Conservation (phyloP, 495 filamentous ascomycete species). For the Daldinia vernicosa region DNA sequence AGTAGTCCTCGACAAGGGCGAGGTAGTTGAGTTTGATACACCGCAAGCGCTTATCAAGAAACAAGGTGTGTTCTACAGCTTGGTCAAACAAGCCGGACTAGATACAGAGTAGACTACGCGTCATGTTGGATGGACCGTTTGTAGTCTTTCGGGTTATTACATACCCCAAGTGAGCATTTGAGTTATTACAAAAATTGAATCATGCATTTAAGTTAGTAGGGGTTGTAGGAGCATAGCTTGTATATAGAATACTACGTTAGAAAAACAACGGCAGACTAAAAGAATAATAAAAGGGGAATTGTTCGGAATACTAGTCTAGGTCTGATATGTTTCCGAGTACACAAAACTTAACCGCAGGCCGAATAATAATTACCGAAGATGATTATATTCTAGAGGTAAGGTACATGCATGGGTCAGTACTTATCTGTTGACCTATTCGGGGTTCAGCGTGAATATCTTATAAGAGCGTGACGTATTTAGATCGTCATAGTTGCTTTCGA, state of each 20-base stretch:
- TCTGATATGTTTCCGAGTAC: not conserved
- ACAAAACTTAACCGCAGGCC: not conserved
- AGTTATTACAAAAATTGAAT: slow-evolving; percentile 8
- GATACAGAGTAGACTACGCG: slow-evolving; percentile 43
- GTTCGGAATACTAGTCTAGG: not conserved
- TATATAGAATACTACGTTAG: not conserved
- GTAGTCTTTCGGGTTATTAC: slow-evolving; percentile 11
- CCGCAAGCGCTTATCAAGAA: slow-evolving; percentile 55
- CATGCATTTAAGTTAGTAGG: not conserved
- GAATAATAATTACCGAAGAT: not conserved
- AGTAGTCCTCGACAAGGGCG: slow-evolving; percentile 72
- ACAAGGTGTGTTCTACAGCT: slow-evolving; percentile 55
- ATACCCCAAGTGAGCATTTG: slow-evolving; percentile 17
- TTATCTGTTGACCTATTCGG: too few relatives aligned
- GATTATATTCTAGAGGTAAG: not conserved
- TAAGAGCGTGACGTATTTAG: not conserved
- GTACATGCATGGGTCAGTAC: not conserved
- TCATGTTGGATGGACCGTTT: slow-evolving; percentile 9
- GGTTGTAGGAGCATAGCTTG: not conserved
- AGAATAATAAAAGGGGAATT: not conserved
- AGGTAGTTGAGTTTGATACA: slow-evolving; percentile 60
- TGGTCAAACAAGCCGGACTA: slow-evolving; percentile 60
- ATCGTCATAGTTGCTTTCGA: not conserved
- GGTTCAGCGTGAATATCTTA: not conserved
- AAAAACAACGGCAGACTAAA: not conserved